Base-by-base conservation (phyloP, 352 stramenopile species). In the Phytophthora sp. region DNA sequence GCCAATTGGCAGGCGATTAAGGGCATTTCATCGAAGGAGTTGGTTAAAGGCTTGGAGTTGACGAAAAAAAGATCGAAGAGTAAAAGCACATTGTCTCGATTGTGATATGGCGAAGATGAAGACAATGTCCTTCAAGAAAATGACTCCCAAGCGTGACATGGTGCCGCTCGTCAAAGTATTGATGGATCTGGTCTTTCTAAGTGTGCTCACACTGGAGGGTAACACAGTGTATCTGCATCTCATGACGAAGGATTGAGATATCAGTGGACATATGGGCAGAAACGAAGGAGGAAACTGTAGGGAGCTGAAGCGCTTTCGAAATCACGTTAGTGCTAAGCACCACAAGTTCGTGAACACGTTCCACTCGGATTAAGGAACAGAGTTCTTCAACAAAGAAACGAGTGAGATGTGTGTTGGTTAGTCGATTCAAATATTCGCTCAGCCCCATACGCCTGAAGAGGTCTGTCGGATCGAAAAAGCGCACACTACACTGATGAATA, bases 221-320 rank as follows among this genome's bases (percentile, higher is more conserved):
- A 7, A 68, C 3, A 56, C 16, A 1, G 33, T 67, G 50, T 56
- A 67, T 4, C 23, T 67, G 13, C 49, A 67, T 15, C 12, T 60
- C 9, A 29, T 67, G 59, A 60, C 23, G 47, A 67, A 51, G 30
- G 59, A 1, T 51, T 50, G 15, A 24, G 59, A 8, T 68, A 46
- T 16, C 49, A 57, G 15, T 68, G 59, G 26, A 0, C 62, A 0
- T 44, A 66, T 11, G 8, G 29, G 20, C 49, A 62, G 44, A 62
- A 33, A 31, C 18, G 13, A 68, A 63, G n/a, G 60, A 68, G 3
- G 26, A 68, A 41, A 68, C 42, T 4, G 60, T 62, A 11, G 42
- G 2, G 33, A 24, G 2, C 21, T 69, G 1, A 4, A 5, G 16
- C 15, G 27, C 16, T 62, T 57, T 35, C 15, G 23, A 7, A 8